These are phyloP conservation scores for Chaetothyriales sp. DNA, from an alignment of 2,329 filamentous ascomycete species.

Conservation along the genomic window DNA sequence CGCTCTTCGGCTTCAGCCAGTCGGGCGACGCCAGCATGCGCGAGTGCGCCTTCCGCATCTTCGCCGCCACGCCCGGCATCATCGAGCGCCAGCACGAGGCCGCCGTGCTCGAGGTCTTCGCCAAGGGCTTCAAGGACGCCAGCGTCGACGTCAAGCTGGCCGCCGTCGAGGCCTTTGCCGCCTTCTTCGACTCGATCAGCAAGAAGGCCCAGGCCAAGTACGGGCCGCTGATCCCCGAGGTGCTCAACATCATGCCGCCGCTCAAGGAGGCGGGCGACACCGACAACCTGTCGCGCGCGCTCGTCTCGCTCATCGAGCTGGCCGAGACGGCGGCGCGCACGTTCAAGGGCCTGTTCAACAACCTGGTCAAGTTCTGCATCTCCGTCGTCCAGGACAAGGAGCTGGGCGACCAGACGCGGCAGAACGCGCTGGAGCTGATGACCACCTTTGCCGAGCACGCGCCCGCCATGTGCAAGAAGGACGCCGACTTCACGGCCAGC, in stretches of 20 bases:
- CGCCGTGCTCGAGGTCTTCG: constrained; percentile 75
- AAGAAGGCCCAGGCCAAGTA: constrained; percentile 87
- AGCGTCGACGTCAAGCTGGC: constrained; percentile 73
- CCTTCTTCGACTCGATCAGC: constrained; percentile 81
- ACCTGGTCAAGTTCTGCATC: constrained; percentile 82
- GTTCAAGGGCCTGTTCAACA: constrained; percentile 91
- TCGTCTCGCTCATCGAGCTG: constrained; percentile 83
- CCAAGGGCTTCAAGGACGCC: constrained; percentile 81
- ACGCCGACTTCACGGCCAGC: constrained; percentile 76
- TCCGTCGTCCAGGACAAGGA: constrained; percentile 95
- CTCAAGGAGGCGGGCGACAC: constrained; percentile 86
- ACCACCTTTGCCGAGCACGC: constrained; percentile 94
- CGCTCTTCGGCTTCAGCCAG: constrained; percentile 82
- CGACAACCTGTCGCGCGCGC: constrained; percentile 77
- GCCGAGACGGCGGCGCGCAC: constrained; percentile 92
- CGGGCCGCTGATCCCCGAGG: constrained; percentile 71
- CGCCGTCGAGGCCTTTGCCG: constrained; percentile 91
- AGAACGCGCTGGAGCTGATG: constrained; percentile 94
- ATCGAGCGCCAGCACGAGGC: constrained; percentile 94
- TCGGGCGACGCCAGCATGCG: constrained; percentile 69
- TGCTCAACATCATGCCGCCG: constrained; percentile 86
- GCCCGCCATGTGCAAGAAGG: constrained; percentile 88
- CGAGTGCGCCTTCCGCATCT: constrained; percentile 88
- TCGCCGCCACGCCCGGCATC: constrained; percentile 84
- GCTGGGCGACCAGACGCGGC: constrained; percentile 72